Conservation (phyloP, 2,329 filamentous ascomycete genomes). For the Fusarium sp. region DNA sequence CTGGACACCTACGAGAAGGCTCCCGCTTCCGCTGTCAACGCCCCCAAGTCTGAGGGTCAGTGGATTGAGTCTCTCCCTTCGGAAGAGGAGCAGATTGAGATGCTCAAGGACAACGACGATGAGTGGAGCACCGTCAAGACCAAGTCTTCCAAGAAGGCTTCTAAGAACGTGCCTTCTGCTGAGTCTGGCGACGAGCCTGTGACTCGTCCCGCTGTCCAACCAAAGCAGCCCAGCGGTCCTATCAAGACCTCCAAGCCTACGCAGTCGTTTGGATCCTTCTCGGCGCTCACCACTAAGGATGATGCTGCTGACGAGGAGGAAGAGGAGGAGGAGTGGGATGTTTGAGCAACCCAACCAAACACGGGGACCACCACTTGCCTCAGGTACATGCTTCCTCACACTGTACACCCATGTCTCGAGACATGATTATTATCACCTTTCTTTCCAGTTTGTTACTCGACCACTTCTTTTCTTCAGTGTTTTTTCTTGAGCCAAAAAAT, state of each 20-base stretch:
- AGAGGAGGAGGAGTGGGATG: conserved; percentile 68
- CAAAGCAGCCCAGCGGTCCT: conserved; percentile 49
- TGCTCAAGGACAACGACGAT: conserved; percentile 66
- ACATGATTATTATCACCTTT: conserved; percentile 25
- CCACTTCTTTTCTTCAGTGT: conserved; percentile 37
- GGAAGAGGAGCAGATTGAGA: conserved; percentile 75
- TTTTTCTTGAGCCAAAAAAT: conserved; percentile 35
- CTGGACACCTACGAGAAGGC: conserved; percentile 71
- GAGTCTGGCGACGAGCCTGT: conserved; percentile 56
- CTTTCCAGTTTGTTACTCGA: conserved; percentile 37
- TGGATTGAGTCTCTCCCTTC: conserved; percentile 70
- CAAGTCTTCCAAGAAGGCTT: conserved; percentile 62
- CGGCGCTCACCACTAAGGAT: conserved; percentile 62
- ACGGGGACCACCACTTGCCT: not conserved
- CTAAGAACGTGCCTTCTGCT: conserved; percentile 57
- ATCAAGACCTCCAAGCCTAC: conserved; percentile 52
- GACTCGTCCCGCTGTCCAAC: conserved; percentile 50
- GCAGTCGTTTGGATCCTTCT: conserved; percentile 64
- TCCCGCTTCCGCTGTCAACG: conserved; percentile 49
- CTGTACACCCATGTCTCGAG: conserved; percentile 28
- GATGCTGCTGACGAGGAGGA: conserved; percentile 59
- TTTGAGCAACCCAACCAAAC: conserved; percentile 51
- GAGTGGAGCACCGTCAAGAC: conserved; percentile 75
- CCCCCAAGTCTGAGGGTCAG: conserved; percentile 55
- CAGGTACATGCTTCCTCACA: not conserved